phyloP scores from a whole-genome alignment of 2,329 filamentous ascomycete species.

The Fusarium verrucosum region DNA sequence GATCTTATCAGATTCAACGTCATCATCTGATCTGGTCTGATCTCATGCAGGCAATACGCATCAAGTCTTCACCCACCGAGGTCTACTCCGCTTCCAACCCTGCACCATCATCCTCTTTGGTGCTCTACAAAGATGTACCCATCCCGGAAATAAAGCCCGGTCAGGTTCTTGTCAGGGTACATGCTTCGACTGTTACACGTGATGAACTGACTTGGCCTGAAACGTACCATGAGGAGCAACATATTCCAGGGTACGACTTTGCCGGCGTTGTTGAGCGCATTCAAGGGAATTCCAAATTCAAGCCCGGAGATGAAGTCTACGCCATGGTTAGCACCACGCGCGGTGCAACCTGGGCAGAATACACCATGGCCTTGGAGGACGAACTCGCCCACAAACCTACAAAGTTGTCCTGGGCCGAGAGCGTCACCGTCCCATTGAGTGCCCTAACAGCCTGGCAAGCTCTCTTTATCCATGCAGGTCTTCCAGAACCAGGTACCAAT shows the following conservation, averaged over 20 bases:
- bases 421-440: conserved; percentile 49
- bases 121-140: background rate
- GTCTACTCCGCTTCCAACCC: conserved; percentile 3
- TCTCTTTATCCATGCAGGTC: conserved; percentile 41
- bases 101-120: conserved; percentile 10
- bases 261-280: conserved; percentile 22
- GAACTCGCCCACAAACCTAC: conserved; percentile 47
- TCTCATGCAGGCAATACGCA: conserved; percentile 28
- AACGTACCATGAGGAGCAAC: conserved; percentile 14
- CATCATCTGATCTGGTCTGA: conserved; percentile 32
- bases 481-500: conserved; percentile 9
- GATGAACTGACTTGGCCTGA: conserved; percentile 33
- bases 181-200: conserved; percentile 28
- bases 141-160: conserved; percentile 8
- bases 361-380: conserved; percentile 26
- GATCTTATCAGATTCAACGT: conserved; percentile 32
- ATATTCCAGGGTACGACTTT: conserved; percentile 23
- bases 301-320: conserved; percentile 45
- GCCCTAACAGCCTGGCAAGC: conserved; percentile 51
- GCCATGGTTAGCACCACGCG: conserved; percentile 38
- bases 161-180: conserved; percentile 25
- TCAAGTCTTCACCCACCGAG: conserved; percentile 6
- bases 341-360: conserved; percentile 40
- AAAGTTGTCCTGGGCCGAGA: conserved; percentile 43
- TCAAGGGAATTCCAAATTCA: conserved; percentile 33